Conservation (phyloP, 2,329 filamentous ascomycete species). For the Aureobasidium zeae region DNA sequence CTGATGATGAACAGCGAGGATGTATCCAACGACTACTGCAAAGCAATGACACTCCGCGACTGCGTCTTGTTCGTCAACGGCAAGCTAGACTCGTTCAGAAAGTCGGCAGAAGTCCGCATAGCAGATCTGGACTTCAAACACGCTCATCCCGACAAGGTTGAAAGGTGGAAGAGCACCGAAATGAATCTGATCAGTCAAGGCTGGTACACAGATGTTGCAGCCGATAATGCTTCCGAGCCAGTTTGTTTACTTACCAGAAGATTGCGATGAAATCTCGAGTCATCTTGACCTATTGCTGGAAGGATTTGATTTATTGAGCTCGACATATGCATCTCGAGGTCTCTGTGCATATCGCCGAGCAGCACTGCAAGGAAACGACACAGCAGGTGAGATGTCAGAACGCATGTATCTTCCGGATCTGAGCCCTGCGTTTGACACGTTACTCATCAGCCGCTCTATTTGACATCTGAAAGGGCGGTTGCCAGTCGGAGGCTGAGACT, state of each 20-base stretch:
- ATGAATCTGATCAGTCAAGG: constrained; percentile 29
- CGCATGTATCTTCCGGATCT: too few species aligned
- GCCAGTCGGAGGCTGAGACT: too few species aligned
- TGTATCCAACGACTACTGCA: constrained; percentile 25
- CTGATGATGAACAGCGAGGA: constrained; percentile 16
- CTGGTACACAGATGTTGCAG: constrained; percentile 32
- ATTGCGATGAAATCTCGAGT: not conserved
- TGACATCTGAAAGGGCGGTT: too few species aligned
- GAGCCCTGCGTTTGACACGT: too few species aligned
- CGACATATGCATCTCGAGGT: too few species aligned
- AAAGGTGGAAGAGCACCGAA: constrained; percentile 36
- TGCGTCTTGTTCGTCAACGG: constrained; percentile 36
- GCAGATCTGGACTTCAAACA: constrained; percentile 41
- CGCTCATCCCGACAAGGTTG: constrained; percentile 29
- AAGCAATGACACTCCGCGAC: constrained; percentile 41
- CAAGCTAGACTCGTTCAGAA: constrained; percentile 19
- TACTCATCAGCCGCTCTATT: too few species aligned
- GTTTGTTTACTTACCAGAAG: constrained; percentile 5
- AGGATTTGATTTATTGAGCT: too few species aligned
- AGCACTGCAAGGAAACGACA: too few species aligned
- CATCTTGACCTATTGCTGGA: too few species aligned
- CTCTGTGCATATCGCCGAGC: too few species aligned
- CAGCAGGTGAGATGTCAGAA: too few species aligned
- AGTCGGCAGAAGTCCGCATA: constrained; percentile 33
- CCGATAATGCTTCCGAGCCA: not conserved